Evolutionary conservation across 176 grass and related monocot species (phyloP).

Genomic region (Avena insularis): DNA sequence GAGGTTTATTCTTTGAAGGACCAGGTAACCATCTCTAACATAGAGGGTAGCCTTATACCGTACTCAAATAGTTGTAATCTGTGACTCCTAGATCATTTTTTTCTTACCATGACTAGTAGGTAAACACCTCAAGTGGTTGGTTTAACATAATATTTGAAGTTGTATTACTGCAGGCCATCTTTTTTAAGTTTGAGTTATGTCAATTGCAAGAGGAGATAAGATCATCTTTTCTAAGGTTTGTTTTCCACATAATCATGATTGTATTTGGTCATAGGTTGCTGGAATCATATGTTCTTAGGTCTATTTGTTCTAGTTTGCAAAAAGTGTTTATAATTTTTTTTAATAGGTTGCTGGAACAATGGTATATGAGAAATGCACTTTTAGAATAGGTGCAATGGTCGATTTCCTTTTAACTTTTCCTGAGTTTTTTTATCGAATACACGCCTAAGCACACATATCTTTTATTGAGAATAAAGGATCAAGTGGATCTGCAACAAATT

Average conservation of each 20-base stretch:
- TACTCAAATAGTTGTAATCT: conserved; percentile 7
- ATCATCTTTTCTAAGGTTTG: conserved; percentile 85
- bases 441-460: no score
- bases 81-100: not conserved
- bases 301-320: conserved; percentile 13
- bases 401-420: no score
- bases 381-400: conserved; percentile 5
- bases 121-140: not conserved
- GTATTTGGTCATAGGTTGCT: conserved; percentile 11
- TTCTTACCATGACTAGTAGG: conserved; percentile 28
- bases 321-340: not conserved
- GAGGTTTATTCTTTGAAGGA: conserved; percentile 80
- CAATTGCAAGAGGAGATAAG: conserved; percentile 87
- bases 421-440: no score
- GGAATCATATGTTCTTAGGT: conserved; percentile 55
- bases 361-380: conserved; percentile 3
- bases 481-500: not conserved
- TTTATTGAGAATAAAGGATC: not conserved
- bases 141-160: conserved; percentile 4
- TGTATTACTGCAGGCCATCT: conserved; percentile 54
- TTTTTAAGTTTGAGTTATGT: conserved; percentile 85
- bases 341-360: conserved; percentile 30
- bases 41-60: not conserved
- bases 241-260: conserved; percentile 18
- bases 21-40: conserved; percentile 49